These are phyloP conservation scores for Ceratocystis alfenasii DNA, from an alignment of 2,329 filamentous ascomycete genomes.

Conservation along the genomic window DNA sequence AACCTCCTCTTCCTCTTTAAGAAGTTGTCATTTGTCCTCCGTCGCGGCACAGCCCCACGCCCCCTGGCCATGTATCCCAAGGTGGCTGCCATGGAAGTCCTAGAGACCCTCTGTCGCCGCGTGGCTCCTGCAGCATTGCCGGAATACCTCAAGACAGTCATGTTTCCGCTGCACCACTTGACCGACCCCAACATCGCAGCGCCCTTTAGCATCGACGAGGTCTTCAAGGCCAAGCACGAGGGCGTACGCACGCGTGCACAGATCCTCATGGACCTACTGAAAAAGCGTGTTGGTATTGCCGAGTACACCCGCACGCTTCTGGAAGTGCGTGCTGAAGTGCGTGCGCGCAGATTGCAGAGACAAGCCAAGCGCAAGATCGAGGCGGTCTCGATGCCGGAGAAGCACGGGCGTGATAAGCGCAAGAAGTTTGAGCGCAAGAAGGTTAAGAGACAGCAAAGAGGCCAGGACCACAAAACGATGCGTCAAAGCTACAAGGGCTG, in stretches of 20 bases:
- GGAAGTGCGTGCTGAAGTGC: constrained; percentile 60
- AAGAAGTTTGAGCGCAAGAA: constrained; percentile 77
- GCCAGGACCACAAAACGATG: constrained; percentile 56
- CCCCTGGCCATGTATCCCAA: constrained; percentile 58
- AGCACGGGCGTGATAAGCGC: constrained; percentile 63
- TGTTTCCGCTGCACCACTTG: constrained; percentile 61
- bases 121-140: constrained; percentile 46
- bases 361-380: constrained; percentile 81
- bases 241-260: constrained; percentile 58
- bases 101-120: constrained; percentile 56
- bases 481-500: constrained; percentile 55
- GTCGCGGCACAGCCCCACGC: constrained; percentile 57
- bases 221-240: constrained; percentile 58
- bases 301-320: constrained; percentile 65
- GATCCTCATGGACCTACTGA: constrained; percentile 68
- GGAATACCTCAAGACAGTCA: constrained; percentile 49
- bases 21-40: constrained; percentile 65
- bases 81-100: constrained; percentile 59
- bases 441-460: constrained; percentile 67
- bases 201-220: constrained; percentile 58
- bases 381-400: constrained; percentile 70
- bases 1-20: constrained; percentile 63
- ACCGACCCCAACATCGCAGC: constrained; percentile 65
- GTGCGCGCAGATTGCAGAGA: constrained; percentile 58
- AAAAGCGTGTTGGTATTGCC: constrained; percentile 71